These are phyloP conservation scores for Penicillium bialowiezense DNA, from an alignment of 495 filamentous ascomycete genomes.

Conservation along the genomic window DNA sequence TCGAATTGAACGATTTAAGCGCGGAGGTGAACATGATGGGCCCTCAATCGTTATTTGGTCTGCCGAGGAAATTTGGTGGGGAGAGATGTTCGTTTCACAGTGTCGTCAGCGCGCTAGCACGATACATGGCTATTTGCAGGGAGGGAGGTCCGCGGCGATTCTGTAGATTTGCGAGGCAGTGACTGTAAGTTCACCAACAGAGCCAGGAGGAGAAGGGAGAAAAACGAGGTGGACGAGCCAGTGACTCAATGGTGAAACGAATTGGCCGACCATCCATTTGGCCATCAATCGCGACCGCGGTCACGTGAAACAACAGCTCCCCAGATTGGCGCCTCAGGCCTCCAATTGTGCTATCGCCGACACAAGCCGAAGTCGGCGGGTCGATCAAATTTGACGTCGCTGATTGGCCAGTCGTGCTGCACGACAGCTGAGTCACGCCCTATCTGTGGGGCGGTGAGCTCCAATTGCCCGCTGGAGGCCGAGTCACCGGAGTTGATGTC, in stretches of 20 bases:
- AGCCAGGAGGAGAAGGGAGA: background rate
- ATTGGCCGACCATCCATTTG: background rate
- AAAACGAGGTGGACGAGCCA: too few species aligned
- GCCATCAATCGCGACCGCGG: background rate
- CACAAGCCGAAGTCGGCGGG: constrained; percentile 23
- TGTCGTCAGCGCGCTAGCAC: constrained; percentile 4
- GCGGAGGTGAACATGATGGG: constrained; percentile 84
- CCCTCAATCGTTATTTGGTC: background rate
- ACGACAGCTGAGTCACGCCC: constrained; percentile 5
- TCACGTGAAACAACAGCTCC: background rate
- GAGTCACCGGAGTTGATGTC: constrained; percentile 29
- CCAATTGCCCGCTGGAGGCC: constrained; percentile 1
- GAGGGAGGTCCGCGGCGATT: background rate
- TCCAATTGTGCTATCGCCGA: background rate
- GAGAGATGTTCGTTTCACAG: constrained; percentile 13
- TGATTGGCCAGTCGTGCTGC: constrained; percentile 13
- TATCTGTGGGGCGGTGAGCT: constrained; percentile 18
- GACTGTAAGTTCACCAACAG: background rate
- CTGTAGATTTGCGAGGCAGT: background rate
- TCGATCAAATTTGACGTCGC: background rate
- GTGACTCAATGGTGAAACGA: background rate
- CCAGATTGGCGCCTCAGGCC: background rate
- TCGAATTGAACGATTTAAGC: constrained; percentile 86
- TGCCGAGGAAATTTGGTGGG: background rate
- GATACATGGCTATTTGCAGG: constrained; percentile 8